These are phyloP conservation scores for Cladobotryum mycophilum DNA, from an alignment of 2,329 filamentous ascomycete genomes.

Conservation along the genomic window DNA sequence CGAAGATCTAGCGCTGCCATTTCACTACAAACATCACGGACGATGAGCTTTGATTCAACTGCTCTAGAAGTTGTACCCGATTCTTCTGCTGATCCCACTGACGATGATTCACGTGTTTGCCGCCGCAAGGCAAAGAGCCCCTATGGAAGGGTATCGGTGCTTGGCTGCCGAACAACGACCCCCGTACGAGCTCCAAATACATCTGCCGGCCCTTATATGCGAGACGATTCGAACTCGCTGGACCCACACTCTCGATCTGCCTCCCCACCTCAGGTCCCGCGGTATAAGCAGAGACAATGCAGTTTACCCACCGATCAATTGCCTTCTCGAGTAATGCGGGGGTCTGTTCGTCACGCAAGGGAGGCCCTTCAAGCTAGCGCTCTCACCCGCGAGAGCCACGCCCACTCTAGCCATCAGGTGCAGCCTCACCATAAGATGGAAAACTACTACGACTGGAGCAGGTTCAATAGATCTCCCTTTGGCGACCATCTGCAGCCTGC, in stretches of 20 bases:
- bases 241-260: background rate
- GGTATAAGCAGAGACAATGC: conserved; percentile 8
- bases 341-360: conserved; percentile 10
- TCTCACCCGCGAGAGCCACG: conserved; percentile 1
- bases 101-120: background rate
- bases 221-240: conserved; percentile 2
- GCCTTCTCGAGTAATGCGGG: background rate
- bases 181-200: conserved; percentile 4
- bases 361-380: conserved; percentile 3
- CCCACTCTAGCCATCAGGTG: conserved; percentile 2
- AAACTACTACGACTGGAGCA: conserved; percentile 7
- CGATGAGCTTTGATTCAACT: background rate
- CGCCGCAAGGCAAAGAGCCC: background rate
- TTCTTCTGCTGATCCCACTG: background rate
- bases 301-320: conserved; percentile 7
- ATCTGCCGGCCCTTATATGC: conserved; percentile 8
- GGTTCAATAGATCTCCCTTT: conserved; percentile 4
- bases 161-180: conserved; percentile 1
- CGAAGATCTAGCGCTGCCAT: background rate
- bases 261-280: conserved; percentile 9
- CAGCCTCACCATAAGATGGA: conserved; percentile 7
- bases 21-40: background rate
- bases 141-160: conserved; percentile 8
- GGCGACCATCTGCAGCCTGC: conserved; percentile 1
- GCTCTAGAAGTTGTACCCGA: background rate